Conservation (phyloP, 1,284 basidiomycete species). For the Irpex lacteus region DNA sequence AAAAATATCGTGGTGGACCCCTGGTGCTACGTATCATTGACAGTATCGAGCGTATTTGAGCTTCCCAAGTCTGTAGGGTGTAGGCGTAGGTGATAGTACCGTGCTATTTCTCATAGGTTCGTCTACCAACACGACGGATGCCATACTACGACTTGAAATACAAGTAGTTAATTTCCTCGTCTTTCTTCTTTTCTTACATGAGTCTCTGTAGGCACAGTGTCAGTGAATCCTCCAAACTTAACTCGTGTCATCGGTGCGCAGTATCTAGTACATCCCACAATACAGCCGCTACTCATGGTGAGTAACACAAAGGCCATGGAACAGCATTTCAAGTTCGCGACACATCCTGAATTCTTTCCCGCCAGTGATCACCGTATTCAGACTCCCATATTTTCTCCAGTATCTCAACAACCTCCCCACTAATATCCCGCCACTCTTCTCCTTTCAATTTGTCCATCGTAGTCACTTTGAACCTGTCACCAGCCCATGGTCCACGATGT, state of each 20-base stretch:
- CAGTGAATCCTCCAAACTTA: no score
- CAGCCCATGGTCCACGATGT: not conserved
- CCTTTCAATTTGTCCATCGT: not conserved
- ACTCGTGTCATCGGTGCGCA: no score
- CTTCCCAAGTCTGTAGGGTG: not conserved
- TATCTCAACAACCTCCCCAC: not conserved
- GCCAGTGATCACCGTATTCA: not conserved
- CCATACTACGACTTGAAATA: no score
- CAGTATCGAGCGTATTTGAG: not conserved
- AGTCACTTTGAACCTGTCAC: constrained; percentile 3
- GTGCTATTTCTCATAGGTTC: no score
- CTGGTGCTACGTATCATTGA: not conserved
- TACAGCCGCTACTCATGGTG: not conserved
- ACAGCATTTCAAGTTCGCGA: not conserved
- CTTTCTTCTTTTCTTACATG: no score
- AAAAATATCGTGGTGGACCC: not conserved
- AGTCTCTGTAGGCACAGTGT: no score
- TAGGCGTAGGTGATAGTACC: no score
- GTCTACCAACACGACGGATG: no score
- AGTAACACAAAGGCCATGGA: not conserved
- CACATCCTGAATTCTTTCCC: not conserved
- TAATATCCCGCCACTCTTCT: constrained; percentile 1
- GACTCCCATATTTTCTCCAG: not conserved
- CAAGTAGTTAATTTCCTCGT: no score
- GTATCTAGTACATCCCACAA: no score